Base-by-base conservation (phyloP, 2,329 filamentous ascomycete genomes). In the Geosmithia flava region DNA sequence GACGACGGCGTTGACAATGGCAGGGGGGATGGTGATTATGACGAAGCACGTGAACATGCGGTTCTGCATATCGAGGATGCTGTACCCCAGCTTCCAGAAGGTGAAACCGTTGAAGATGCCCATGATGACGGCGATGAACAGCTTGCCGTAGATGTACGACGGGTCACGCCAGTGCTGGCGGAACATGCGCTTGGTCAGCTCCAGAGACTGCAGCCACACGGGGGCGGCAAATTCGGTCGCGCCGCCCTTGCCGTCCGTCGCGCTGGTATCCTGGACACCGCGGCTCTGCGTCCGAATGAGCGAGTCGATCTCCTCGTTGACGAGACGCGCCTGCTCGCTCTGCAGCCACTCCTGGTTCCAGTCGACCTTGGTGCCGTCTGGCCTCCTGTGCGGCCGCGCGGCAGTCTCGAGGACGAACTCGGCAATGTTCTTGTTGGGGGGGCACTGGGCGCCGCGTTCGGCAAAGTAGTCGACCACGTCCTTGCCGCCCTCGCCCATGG, bases 41-140 rank as follows among this genome's bases (percentile, higher is more conserved):
- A 86, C 55, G 48, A 85, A 87, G 47, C 68, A 64, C 0, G 83
- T 84, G 70, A 91, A 90, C 76, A 89, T 82, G 55, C 84, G 76
- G 64, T 86, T 80, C 59, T 89, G 83, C 73, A 89, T 80, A 56
- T 85, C 83, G 15, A 75, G 72, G 45, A 85, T 69, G 0, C 71
- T 74, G 60, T 81, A 70, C 2, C 80, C 81, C 3, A 87, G 73
- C 55, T 81, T 69, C 70, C 75, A 88, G 67, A 87, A 89, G 3
- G 84, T 87, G 65, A 87, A 88, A 20, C 83, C 83, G 64, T 87
- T 87, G 71, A 89, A 87, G 60, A 88, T 79, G 16, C 82, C 85
- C 43, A 85, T 71, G 51, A 87, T 74, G 50, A 87, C 76, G 3
- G 80, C 73, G 33, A 81, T 75, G 62, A 88, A 89, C 23, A 91